These are phyloP conservation scores for Fusarium tuaranense DNA, from an alignment of 2,329 filamentous ascomycete genomes.

Conservation along the genomic window DNA sequence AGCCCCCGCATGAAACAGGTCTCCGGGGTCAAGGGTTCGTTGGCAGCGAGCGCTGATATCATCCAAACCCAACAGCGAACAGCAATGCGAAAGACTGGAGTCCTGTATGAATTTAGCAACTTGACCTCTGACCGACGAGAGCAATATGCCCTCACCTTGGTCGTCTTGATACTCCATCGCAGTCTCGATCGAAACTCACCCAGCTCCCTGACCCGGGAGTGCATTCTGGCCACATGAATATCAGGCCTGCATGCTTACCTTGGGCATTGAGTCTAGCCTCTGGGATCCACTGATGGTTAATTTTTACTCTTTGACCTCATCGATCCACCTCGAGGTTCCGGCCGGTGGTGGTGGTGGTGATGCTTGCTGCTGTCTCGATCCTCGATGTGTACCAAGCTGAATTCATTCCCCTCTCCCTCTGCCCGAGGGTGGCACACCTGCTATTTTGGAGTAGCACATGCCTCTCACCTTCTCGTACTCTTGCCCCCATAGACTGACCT, in stretches of 20 bases:
- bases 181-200: not conserved
- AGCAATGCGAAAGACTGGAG: slow-evolving; percentile 14
- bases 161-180: not conserved
- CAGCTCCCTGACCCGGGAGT: not conserved
- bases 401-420: slow-evolving; percentile 6
- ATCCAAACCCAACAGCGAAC: slow-evolving; percentile 25
- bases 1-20: slow-evolving; percentile 35
- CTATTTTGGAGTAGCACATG: slow-evolving; percentile 14
- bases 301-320: not conserved
- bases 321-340: not conserved
- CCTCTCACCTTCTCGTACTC: slow-evolving; percentile 18
- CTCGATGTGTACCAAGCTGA: not conserved
- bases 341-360: not conserved
- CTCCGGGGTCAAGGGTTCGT: slow-evolving; percentile 26
- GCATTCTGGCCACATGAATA: not conserved
- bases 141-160: not conserved
- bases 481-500: slow-evolving; percentile 37
- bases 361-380: slow-evolving; percentile 7
- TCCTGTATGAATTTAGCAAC: not conserved
- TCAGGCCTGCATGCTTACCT: not conserved
- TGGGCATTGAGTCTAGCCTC: slow-evolving; percentile 9
- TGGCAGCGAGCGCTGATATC: slow-evolving; percentile 6
- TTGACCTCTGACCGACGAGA: not conserved
- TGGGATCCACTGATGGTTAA: slow-evolving; percentile 1
- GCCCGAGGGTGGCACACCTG: slow-evolving; percentile 24